Evolutionary conservation across 2,329 filamentous ascomycete genomes (phyloP), one percentile per base, ranked within the genome.

Genomic region (Plenodomus biglobosus): DNA sequence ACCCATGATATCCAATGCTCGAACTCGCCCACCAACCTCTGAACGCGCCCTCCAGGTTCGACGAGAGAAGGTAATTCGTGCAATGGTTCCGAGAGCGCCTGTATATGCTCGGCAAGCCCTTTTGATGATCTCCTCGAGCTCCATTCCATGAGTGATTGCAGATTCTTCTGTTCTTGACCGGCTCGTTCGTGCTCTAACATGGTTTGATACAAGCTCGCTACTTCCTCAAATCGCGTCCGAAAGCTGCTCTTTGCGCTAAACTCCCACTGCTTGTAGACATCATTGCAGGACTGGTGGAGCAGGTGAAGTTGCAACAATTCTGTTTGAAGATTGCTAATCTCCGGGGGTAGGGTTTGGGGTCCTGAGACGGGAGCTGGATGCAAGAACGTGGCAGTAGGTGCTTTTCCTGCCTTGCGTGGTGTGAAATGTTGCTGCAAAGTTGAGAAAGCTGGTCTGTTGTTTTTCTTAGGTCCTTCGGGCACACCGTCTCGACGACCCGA

Each of bases 351-450:
- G 17, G 51, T 46, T 18, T 59, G 54, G 22, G 40, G 42, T 3
- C 50, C 43, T n/a, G 56, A 44, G 17, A 54, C 56, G 27, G 62
- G 53, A 3, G 58, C 56, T n/a, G 70, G 65, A 40, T 70, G 62
- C 17, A 72, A 53, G 27, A 72, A 72, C 1, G 63, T 61, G 8
- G 69, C 62, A 1, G 67, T 71, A 16, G 68, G 62, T 40, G 69
- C 66, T 57, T 72, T 71, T 19, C 55, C 54, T 13, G 55, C 46
- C 41, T 73, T 73, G 16, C 64, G 66, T 27, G 71, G 71, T 3
- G 71, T 72, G 36, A 71, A 74, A 51, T 73, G 70, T 46, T 73
- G 71, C 48, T 74, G 71, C 22, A 73, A 46, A 1, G 69, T 74
- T 15, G 61, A 66, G 42, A 74, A 74, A 1, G 66, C 66, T 30